phyloP scores from a whole-genome alignment of 2,329 filamentous ascomycete species.

The Stachybotrys elegans region DNA sequence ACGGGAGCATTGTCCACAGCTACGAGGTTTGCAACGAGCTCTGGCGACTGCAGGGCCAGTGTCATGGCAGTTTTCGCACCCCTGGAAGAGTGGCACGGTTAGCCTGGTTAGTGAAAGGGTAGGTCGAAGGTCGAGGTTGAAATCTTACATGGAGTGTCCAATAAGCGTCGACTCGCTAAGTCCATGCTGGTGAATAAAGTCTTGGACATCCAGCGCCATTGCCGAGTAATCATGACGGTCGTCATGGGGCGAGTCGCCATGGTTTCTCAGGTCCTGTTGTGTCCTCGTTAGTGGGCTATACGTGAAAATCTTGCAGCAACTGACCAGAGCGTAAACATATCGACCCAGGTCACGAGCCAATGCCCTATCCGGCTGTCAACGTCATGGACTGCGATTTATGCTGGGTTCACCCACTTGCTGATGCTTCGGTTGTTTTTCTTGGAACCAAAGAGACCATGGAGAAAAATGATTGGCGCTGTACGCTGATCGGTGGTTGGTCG shows the following conservation, averaged over 20 bases:
- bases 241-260: slow-evolving; percentile 82
- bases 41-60: slow-evolving; percentile 67
- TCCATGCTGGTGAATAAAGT: slow-evolving; percentile 68
- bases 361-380: slow-evolving; percentile 44
- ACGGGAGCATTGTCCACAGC: slow-evolving; percentile 90
- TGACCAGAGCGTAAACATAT: slow-evolving; percentile 75
- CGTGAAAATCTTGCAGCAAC: slow-evolving; percentile 19
- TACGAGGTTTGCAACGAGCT: slow-evolving; percentile 64
- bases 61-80: slow-evolving; percentile 93
- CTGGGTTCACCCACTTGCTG: slow-evolving; percentile 67
- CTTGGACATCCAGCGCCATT: slow-evolving; percentile 78
- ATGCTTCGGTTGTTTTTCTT: slow-evolving; percentile 94
- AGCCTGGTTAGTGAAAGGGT: background rate
- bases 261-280: slow-evolving; percentile 78
- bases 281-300: slow-evolving; percentile 4
- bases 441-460: slow-evolving; percentile 91
- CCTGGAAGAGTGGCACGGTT: slow-evolving; percentile 35
- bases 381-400: background rate
- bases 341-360: slow-evolving; percentile 76
- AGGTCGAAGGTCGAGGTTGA: background rate
- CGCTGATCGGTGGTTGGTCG: slow-evolving; percentile 32
- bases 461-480: slow-evolving; percentile 68
- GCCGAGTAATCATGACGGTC: slow-evolving; percentile 70
- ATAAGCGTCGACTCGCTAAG: slow-evolving; percentile 73
- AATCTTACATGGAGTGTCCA: slow-evolving; percentile 80